Evolutionary conservation across 257 asterid species (phyloP).

Genomic region (Jacaranda copaia): DNA sequence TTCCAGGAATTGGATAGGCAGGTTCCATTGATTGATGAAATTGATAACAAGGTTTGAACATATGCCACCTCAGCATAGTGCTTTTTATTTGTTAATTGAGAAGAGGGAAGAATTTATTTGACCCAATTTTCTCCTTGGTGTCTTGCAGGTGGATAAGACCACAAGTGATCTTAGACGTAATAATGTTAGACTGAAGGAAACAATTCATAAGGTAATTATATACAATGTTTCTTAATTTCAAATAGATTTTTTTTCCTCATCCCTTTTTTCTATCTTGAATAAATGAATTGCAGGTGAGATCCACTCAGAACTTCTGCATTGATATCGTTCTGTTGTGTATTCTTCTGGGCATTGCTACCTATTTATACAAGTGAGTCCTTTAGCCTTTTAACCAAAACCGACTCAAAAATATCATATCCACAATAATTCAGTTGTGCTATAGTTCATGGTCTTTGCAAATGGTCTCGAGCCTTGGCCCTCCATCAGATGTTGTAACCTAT

Average conservation of each 20-base stretch:
- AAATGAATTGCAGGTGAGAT: slow-evolving; percentile 65
- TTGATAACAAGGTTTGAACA: slow-evolving; percentile 73
- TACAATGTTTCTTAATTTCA: not conserved
- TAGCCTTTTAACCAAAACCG: not conserved
- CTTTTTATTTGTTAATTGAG: not conserved
- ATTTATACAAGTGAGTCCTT: slow-evolving; percentile 82
- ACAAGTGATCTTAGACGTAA: slow-evolving; percentile 65
- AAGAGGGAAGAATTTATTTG: not conserved
- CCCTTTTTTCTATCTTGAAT: not conserved
- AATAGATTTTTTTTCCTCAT: not conserved
- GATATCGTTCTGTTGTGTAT: slow-evolving; percentile 75
- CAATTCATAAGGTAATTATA: slow-evolving; percentile 51
- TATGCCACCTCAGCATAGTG: not conserved
- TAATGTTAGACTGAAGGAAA: slow-evolving; percentile 76
- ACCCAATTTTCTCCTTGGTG: slow-evolving; percentile 14
- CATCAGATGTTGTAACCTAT: no score
- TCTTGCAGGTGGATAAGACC: slow-evolving; percentile 78
- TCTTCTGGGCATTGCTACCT: slow-evolving; percentile 79
- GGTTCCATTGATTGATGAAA: slow-evolving; percentile 88
- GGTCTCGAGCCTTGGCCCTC: no score
- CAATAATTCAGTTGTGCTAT: no score
- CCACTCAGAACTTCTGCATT: slow-evolving; percentile 69
- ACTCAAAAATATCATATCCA: not conserved
- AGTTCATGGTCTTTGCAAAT: not conserved
- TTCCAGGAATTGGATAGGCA: slow-evolving; percentile 89